These are phyloP conservation scores for Cystoderma amianthinum DNA, from an alignment of 768 basidiomycete species.

Conservation along the genomic window DNA sequence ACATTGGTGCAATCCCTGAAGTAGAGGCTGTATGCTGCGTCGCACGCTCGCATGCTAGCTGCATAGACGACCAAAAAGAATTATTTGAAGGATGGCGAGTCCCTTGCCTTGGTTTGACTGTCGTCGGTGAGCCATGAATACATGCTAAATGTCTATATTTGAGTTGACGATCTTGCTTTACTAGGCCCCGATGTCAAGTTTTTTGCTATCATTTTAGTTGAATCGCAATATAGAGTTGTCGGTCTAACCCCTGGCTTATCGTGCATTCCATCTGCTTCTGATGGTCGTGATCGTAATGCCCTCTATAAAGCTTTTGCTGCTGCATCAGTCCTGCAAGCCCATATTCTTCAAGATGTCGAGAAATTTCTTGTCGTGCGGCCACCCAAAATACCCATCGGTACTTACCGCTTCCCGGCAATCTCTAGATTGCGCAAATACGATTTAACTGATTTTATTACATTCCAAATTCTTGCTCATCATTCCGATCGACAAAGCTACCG, in stretches of 20 bases:
- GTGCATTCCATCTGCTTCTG: slow-evolving; percentile 6
- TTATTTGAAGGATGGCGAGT: too few relatives aligned
- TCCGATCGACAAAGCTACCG: too few relatives aligned
- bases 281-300: slow-evolving; percentile 3
- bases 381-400: background rate
- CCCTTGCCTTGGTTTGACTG: too few relatives aligned
- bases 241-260: slow-evolving; percentile 9
- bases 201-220: slow-evolving; percentile 6
- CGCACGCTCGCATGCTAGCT: slow-evolving; percentile 1
- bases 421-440: slow-evolving; percentile 5
- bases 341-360: background rate
- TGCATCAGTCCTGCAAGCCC: slow-evolving; percentile 5
- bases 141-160: slow-evolving; percentile 3
- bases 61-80: background rate
- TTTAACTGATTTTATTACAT: slow-evolving; percentile 4
- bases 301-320: slow-evolving; percentile 5
- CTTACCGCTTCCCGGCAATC: slow-evolving; percentile 2
- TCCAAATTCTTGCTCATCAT: slow-evolving; percentile 6
- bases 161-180: slow-evolving; percentile 1
- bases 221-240: slow-evolving; percentile 6
- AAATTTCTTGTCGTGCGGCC: slow-evolving; percentile 1
- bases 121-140: too few relatives aligned
- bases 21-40: slow-evolving; percentile 6
- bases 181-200: slow-evolving; percentile 7
- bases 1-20: slow-evolving; percentile 4